Evolutionary conservation across 1,284 basidiomycete genomes (phyloP).

Genomic region (Puccinia coronata): DNA sequence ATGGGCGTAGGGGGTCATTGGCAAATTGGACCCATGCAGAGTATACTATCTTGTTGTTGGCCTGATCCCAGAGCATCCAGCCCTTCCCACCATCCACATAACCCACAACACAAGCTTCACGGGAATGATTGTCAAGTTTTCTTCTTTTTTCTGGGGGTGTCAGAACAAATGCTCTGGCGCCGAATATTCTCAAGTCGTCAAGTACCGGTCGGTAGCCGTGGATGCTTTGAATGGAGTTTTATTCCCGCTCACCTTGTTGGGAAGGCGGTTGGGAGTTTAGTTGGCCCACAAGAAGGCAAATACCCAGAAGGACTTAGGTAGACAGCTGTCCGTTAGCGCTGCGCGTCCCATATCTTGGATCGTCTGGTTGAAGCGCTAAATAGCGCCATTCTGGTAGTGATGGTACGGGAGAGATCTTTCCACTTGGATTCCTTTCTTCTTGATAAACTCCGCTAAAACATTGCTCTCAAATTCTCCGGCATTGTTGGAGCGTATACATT

Average conservation of each 20-base stretch:
- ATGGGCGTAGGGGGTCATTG: background rate
- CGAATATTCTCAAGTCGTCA: background rate
- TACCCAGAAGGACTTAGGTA: background rate
- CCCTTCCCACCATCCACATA: too few relatives aligned
- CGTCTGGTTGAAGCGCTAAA: background rate
- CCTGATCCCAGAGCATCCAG: background rate
- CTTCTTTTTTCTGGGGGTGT: background rate
- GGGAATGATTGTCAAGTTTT: too few relatives aligned
- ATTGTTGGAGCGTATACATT: background rate
- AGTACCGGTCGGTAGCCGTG: too few relatives aligned
- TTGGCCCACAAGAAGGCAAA: background rate
- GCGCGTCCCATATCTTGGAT: background rate
- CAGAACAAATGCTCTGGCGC: background rate
- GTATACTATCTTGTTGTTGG: background rate
- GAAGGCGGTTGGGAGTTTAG: background rate
- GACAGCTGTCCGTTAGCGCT: background rate
- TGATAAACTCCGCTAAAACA: background rate
- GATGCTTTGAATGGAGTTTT: slow-evolving; percentile 17
- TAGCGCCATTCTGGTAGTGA: slow-evolving; percentile 22
- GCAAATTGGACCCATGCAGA: too few relatives aligned
- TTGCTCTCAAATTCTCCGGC: background rate
- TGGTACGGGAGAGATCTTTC: slow-evolving; percentile 19
- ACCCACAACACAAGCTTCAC: too few relatives aligned
- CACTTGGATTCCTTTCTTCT: slow-evolving; percentile 6
- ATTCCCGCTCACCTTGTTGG: background rate